Base-by-base conservation (phyloP, 345 rosid genomes). In the Xanthoceras sorbifolium region DNA sequence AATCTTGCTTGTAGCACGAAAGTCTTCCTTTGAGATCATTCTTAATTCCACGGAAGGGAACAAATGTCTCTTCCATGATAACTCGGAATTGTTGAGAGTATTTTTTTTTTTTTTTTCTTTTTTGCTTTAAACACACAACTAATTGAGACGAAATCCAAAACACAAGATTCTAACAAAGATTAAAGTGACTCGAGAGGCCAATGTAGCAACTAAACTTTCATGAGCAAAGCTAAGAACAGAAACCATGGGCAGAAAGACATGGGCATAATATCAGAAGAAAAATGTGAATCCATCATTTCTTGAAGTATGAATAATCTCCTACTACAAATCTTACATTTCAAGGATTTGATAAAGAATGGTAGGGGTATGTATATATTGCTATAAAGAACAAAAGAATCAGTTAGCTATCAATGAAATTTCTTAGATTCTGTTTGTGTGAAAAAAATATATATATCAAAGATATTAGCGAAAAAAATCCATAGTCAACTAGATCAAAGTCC, bases 1-100 rank as follows among this genome's bases (percentile, higher is more conserved):
- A 91, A 59, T 91, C 96, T 82, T 89, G 92, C 83, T 88, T 91
- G 87, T 91, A 91, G 85, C 96, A 91, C 80, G 78, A 66, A 78
- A 91, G 84, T 80, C 93, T 86, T 82, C 84, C 90, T 76, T 82
- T 88, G 32, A 91, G 84, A 82, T 91, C 93, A 79, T 89, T 89
- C 82, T 86, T 91, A 75, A 91, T 89, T 66, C 96, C 96, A 54
- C 92, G 90, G 52, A 91, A 74, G 62, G 96, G 96, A 81, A 89
- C 93, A 81, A 91, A 91, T 67, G 93, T 91, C 78, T 91, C 93
- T 78, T 91, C 93, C 96, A 91, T 91, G 77, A 77, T 48, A 75
- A 77, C 72, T 77, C 86, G 79, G 63, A 60, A 63, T 73, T 67
- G 7, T 68, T 9, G 15, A 36, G 2, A 44, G 14, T 68, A 32